Percentiles rank a stretch among this genome's conserved stretches.
These are phyloP conservation scores for Kazachstania sp. DNA, from an alignment of 1,139 yeast species.

Conservation along the genomic window DNA sequence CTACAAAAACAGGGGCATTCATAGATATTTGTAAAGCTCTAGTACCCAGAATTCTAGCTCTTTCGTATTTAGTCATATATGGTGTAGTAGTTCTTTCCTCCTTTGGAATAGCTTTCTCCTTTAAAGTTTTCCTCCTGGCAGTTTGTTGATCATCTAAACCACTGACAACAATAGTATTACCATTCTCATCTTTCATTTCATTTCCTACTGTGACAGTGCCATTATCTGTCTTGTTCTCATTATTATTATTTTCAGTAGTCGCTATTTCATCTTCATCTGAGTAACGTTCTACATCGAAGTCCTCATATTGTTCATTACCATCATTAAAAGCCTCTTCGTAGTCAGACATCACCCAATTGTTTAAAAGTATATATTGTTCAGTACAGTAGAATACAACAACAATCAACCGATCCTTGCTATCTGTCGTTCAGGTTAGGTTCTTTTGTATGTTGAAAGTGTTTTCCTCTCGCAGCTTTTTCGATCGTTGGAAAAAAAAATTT, in stretches of 20 bases:
- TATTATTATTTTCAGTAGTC: slow-evolving; percentile 29
- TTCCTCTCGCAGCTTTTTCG: no score
- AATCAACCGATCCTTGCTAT: no score
- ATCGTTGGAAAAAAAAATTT: no score
- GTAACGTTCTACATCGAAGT: slow-evolving; percentile 72
- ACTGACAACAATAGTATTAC: slow-evolving; percentile 61
- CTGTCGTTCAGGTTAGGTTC: no score
- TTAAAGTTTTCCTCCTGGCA: slow-evolving; percentile 56
- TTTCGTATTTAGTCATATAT: slow-evolving; percentile 95
- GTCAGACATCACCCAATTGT: slow-evolving; percentile 32
- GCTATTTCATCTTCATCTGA: slow-evolving; percentile 51
- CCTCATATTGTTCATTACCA: slow-evolving; percentile 71
- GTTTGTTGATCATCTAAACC: slow-evolving; percentile 43
- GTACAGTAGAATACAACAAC: no score
- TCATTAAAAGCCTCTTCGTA: slow-evolving; percentile 56
- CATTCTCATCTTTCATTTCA: slow-evolving; percentile 61
- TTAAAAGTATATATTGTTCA: background rate
- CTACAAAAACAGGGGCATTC: slow-evolving; percentile 97
- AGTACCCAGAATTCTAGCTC: slow-evolving; percentile 94
- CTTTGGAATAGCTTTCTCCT: slow-evolving; percentile 80
- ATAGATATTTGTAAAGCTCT: slow-evolving; percentile 93
- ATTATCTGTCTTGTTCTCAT: slow-evolving; percentile 11
- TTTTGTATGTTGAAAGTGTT: no score
- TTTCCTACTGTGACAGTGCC: slow-evolving; percentile 23
- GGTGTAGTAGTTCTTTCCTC: slow-evolving; percentile 92